phyloP scores from a whole-genome alignment of 73 alveolate genomes.

The Paramecium sonneborni region DNA sequence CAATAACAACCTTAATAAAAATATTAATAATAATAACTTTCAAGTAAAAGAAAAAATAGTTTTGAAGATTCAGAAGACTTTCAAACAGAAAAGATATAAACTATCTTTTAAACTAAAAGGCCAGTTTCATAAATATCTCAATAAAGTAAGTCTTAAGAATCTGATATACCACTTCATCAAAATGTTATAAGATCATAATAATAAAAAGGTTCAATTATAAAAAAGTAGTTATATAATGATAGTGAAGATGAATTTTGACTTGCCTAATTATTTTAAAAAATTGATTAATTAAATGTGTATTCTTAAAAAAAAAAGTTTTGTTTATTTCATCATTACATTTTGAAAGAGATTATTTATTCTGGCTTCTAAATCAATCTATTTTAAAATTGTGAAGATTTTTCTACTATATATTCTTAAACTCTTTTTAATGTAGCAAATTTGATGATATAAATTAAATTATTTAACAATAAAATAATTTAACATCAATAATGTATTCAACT shows the following conservation, averaged over 20 bases:
- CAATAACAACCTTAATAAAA: background rate
- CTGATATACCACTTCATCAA: background rate
- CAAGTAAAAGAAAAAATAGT: slow-evolving; percentile 13
- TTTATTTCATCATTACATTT: background rate
- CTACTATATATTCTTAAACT: background rate
- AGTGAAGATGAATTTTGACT: slow-evolving; percentile 18
- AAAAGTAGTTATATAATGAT: background rate
- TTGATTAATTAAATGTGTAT: too few species aligned
- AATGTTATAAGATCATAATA: background rate
- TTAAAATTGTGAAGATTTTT: background rate
- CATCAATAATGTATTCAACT: background rate
- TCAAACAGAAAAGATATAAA: background rate
- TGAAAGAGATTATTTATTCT: background rate
- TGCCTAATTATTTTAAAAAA: too few species aligned
- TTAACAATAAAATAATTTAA: background rate
- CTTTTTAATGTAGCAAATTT: background rate
- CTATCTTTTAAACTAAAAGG: background rate
- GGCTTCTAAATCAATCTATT: background rate
- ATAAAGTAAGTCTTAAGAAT: background rate
- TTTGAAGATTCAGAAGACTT: slow-evolving; percentile 33
- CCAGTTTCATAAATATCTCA: background rate
- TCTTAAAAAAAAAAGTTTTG: background rate
- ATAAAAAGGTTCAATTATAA: background rate
- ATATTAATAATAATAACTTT: background rate
- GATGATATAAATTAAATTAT: background rate